Evolutionary conservation across 2,329 filamentous ascomycete species (phyloP).

Genomic region (Curvularia hawaiiensis): DNA sequence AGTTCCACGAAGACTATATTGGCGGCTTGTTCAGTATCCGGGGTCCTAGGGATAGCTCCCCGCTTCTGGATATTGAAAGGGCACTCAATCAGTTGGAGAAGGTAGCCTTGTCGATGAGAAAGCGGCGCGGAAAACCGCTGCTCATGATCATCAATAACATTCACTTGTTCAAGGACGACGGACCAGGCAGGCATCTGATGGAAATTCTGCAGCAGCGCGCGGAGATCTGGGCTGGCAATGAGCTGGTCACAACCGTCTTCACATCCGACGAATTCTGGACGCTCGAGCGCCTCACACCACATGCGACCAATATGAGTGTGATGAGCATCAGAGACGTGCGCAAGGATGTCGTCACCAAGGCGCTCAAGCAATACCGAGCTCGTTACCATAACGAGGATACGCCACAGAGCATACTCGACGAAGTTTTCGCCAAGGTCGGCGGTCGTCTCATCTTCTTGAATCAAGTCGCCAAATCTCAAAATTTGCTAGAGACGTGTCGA

Average conservation of each 20-base stretch:
- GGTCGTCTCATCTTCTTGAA: slow-evolving; percentile 87
- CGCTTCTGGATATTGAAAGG: slow-evolving; percentile 90
- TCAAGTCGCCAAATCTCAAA: slow-evolving; percentile 77
- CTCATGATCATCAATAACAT: slow-evolving; percentile 92
- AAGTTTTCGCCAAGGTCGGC: slow-evolving; percentile 86
- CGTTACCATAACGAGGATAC: slow-evolving; percentile 73
- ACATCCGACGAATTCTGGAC: slow-evolving; percentile 99
- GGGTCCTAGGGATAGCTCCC: slow-evolving; percentile 88
- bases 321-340: slow-evolving; percentile 81
- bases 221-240: slow-evolving; percentile 92
- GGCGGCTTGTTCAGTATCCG: slow-evolving; percentile 92
- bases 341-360: slow-evolving; percentile 74
- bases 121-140: slow-evolving; percentile 68
- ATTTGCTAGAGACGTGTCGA: slow-evolving; percentile 83
- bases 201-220: slow-evolving; percentile 94
- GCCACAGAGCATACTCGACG: slow-evolving; percentile 63
- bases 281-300: slow-evolving; percentile 88
- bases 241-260: slow-evolving; percentile 88
- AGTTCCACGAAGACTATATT: slow-evolving; percentile 97
- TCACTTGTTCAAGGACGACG: slow-evolving; percentile 87
- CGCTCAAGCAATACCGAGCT: slow-evolving; percentile 75
- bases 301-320: slow-evolving; percentile 91
- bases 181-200: slow-evolving; percentile 85
- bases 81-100: slow-evolving; percentile 98
- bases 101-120: slow-evolving; percentile 76